Percentiles rank a stretch among this genome's conserved stretches.
phyloP scores from a whole-genome alignment of 805 yeast species.

The Candida odintsovae region DNA sequence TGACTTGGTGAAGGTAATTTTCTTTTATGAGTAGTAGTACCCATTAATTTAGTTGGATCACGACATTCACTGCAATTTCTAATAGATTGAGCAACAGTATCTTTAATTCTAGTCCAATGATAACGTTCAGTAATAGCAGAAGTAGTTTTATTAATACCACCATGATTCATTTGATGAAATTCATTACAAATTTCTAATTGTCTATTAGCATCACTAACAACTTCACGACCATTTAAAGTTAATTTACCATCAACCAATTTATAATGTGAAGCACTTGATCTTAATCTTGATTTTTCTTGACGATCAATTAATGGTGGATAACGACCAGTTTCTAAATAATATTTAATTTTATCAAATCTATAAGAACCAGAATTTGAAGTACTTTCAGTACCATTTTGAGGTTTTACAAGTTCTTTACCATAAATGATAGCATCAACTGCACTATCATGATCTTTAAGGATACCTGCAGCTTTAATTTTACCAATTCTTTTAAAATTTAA shows the following conservation, averaged over 20 bases:
- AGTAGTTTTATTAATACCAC: constrained; percentile 87
- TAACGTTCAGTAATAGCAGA: constrained; percentile 69
- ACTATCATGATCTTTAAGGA: constrained; percentile 73
- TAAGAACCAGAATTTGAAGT: constrained; percentile 44
- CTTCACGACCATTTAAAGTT: constrained; percentile 74
- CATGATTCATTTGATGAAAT: constrained; percentile 64
- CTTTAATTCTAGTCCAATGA: constrained; percentile 90
- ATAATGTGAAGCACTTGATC: constrained; percentile 78
- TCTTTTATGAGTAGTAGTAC: constrained; percentile 7
- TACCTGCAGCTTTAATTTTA: constrained; percentile 80
- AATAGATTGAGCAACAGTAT: constrained; percentile 75
- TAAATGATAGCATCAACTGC: constrained; percentile 86
- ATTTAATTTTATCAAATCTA: constrained; percentile 67
- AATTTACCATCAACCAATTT: constrained; percentile 64
- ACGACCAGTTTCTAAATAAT: constrained; percentile 74
- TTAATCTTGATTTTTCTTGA: constrained; percentile 79
- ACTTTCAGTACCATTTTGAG: constrained; percentile 33
- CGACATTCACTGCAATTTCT: constrained; percentile 67
- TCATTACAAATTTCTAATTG: constrained; percentile 73
- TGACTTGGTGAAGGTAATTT: constrained; percentile 9
- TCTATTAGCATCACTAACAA: constrained; percentile 66
- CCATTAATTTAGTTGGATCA: constrained; percentile 17
- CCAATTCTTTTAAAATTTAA: constrained; percentile 76
- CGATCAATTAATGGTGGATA: constrained; percentile 83
- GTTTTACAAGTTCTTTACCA: constrained; percentile 68